Conservation (phyloP, 331 rosid species). For the Prunus yedoensis region DNA sequence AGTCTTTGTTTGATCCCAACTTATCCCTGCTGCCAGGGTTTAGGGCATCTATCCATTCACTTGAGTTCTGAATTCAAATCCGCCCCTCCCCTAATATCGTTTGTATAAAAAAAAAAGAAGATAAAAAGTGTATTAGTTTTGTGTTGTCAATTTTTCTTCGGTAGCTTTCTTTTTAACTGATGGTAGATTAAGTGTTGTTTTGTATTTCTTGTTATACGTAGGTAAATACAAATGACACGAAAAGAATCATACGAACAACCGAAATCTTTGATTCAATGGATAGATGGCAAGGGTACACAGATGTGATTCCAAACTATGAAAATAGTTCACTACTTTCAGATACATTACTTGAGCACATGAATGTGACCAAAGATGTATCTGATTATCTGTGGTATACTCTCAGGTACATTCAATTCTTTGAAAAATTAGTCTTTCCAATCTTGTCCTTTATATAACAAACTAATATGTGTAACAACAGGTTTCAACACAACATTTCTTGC, state of each 20-base stretch:
- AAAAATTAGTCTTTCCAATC: background rate
- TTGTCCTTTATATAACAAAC: background rate
- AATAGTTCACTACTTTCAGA: conserved; percentile 39
- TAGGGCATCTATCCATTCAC: too few species aligned
- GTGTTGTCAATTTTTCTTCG: background rate
- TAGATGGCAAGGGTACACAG: conserved; percentile 48
- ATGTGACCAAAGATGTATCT: conserved; percentile 33
- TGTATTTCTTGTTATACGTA: background rate
- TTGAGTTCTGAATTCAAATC: too few species aligned
- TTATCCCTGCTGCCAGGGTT: too few species aligned
- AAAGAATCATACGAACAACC: conserved; percentile 29
- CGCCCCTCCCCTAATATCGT: too few species aligned
- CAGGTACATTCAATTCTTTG: conserved; percentile 36
- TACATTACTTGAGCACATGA: conserved; percentile 51
- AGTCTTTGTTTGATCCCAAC: too few species aligned
- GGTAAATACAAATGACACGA: conserved; percentile 32
- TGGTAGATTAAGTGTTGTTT: background rate
- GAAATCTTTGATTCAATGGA: conserved; percentile 40
- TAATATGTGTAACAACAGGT: conserved; percentile 43
- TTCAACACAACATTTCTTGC: conserved; percentile 54
- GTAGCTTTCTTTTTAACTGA: background rate
- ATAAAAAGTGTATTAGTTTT: too few species aligned
- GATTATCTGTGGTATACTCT: conserved; percentile 56
- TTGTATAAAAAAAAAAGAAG: too few species aligned
- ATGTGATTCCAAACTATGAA: conserved; percentile 40